phyloP scores from a whole-genome alignment of 1,139 yeast genomes.

The Taiozyma onychis region DNA sequence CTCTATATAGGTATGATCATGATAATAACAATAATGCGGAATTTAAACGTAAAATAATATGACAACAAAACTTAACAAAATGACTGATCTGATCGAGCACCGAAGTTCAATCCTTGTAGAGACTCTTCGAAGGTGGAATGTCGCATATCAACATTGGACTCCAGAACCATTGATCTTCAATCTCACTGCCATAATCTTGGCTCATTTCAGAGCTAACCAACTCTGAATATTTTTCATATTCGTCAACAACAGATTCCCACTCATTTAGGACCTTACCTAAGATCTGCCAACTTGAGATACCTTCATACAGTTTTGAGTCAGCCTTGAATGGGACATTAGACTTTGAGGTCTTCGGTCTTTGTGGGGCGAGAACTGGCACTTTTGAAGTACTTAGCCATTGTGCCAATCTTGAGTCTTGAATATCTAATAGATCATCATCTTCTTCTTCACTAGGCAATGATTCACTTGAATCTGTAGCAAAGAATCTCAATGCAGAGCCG shows the following conservation, averaged over 20 bases:
- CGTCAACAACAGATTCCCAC: conserved; percentile 51
- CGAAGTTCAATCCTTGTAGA: conserved; percentile 5
- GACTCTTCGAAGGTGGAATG: conserved; percentile 22
- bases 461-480: neutral
- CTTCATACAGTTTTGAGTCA: conserved; percentile 1
- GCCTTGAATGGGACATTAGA: neutral
- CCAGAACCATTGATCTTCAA: conserved; percentile 23
- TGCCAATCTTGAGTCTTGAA: conserved; percentile 1
- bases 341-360: neutral
- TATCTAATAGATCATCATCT: conserved; percentile 1
- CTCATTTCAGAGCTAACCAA: conserved; percentile 31
- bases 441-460: conserved; percentile 3
- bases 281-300: conserved; percentile 29
- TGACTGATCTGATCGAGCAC: neutral
- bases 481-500: neutral
- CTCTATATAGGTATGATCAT: neutral
- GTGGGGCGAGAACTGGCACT: neutral
- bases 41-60: neutral
- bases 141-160: conserved; percentile 43
- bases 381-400: conserved; percentile 2
- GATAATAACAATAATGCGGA: neutral
- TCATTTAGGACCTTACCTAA: conserved; percentile 65
- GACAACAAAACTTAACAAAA: neutral
- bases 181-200: conserved; percentile 12
- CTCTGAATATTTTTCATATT: conserved; percentile 43